Conservation (phyloP, 331 rosid species). For the Stylosanthes scabra region DNA sequence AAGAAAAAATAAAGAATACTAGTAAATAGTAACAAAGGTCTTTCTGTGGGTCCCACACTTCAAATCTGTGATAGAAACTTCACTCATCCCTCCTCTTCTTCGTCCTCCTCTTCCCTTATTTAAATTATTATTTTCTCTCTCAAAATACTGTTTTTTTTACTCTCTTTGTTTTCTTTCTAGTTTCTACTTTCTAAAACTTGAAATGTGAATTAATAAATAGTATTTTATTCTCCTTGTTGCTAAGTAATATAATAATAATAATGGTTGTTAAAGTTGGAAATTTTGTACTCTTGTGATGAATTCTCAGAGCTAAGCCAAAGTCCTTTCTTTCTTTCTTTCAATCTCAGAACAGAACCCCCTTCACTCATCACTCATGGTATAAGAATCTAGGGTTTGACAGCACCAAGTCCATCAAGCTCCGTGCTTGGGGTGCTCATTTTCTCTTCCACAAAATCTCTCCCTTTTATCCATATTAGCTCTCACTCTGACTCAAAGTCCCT, state of each 20-base stretch:
- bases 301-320: slow-evolving; percentile 42
- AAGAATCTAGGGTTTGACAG: slow-evolving; percentile 72
- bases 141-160: neutral
- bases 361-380: slow-evolving; percentile 44
- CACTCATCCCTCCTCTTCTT: slow-evolving; percentile 41
- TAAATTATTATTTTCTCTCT: slow-evolving; percentile 22
- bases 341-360: slow-evolving; percentile 36
- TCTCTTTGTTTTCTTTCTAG: no score
- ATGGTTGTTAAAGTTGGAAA: slow-evolving; percentile 37
- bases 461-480: slow-evolving; percentile 23
- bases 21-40: slow-evolving; percentile 39
- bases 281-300: slow-evolving; percentile 49
- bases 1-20: neutral
- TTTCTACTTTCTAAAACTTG: no score
- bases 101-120: slow-evolving; percentile 22
- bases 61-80: slow-evolving; percentile 71
- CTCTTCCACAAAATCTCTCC: slow-evolving; percentile 29
- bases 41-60: slow-evolving; percentile 51
- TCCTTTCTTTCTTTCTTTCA: slow-evolving; percentile 54
- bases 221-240: neutral
- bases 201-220: neutral
- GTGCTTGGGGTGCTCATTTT: slow-evolving; percentile 36
- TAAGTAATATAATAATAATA: slow-evolving; percentile 25
- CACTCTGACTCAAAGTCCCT: slow-evolving; percentile 5
- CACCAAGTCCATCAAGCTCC: slow-evolving; percentile 65